Evolutionary conservation across 139 green algal genomes (phyloP).

Genomic region (Astrephomene gubernaculifera): DNA sequence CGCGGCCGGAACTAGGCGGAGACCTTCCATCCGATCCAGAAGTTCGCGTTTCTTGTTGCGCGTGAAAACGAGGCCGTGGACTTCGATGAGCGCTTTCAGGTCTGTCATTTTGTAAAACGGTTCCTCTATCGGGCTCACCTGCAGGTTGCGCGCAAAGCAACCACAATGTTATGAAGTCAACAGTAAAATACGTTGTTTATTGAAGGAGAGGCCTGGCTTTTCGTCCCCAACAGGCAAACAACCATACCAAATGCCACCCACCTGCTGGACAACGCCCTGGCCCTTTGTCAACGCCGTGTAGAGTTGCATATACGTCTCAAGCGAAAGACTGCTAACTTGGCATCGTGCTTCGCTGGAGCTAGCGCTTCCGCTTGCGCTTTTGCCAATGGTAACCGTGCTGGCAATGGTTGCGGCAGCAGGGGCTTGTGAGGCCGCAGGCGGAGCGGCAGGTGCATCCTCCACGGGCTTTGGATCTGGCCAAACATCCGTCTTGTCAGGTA

Average conservation of each 20-base stretch:
- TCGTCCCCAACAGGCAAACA: too few relatives aligned
- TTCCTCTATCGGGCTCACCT: constrained; percentile 48
- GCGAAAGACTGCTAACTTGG: constrained; percentile 14
- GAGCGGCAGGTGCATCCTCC: not conserved
- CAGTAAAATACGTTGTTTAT: too few relatives aligned
- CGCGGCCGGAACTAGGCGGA: not conserved
- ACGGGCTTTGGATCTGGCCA: not conserved
- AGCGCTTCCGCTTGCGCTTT: not conserved
- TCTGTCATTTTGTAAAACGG: constrained; percentile 53
- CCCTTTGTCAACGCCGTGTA: constrained; percentile 52
- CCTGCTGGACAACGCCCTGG: constrained; percentile 28
- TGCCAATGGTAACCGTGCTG: too few relatives aligned
- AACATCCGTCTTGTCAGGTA: not conserved
- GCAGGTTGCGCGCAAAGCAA: not conserved
- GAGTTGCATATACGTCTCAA: constrained; percentile 50
- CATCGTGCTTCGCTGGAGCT: not conserved
- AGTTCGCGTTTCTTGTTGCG: constrained; percentile 15
- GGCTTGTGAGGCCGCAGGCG: not conserved
- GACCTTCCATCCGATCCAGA: constrained; percentile 26
- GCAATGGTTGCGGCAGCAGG: not conserved
- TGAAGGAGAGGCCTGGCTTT: too few relatives aligned
- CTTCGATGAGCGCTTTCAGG: constrained; percentile 30
- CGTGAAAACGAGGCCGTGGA: not conserved
- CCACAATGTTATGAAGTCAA: too few relatives aligned
- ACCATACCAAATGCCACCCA: too few relatives aligned